Base-by-base conservation (phyloP, 1,139 yeast species). In the Blastobotrys malaysiensis region DNA sequence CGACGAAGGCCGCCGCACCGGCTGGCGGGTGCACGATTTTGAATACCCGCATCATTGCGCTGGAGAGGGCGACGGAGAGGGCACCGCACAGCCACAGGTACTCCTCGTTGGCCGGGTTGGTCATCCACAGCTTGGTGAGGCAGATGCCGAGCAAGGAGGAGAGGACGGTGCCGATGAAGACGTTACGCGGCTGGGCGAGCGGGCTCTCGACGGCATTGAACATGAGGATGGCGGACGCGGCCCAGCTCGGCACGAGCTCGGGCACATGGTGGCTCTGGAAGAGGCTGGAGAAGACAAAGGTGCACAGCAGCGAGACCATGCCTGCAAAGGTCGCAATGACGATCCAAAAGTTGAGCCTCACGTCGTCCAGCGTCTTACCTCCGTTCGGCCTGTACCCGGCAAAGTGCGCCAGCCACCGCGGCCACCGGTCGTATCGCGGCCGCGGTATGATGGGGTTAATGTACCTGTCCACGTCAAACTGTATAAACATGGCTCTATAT, bases 11-110 rank as follows among this genome's bases (percentile, higher is more conserved):
- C 11, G 86, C 78, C 1, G 90, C 89, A 1, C 90, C 90, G 0
- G 86, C 85, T 0, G 90, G 90, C 0, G 90, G 90, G 67, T 84
- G 90, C 1, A 83, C 79, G 55, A 84, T 78, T 60, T 82, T 82
- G 6, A 76, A 67, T 0, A 83, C 61, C n/a, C 80, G 69, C 88
- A 84, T 83, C 13, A 72, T 68, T 9, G 80, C 82, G 9, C 85
- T 79, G 0, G 85, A 65, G 1, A 82, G 62, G 0, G 77, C 86
- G 5, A 83, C 86, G 52, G 84, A 73, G 39, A 84, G 66, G 0
- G 87, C 85, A 0, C 85, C 89, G 20, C 80, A 77, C 3, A 83
- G 73, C 80, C 86, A 84, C 59, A 80, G 74, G 64, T 81, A 73
- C 43, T 76, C 71, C 49, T 66, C 70, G 46, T 64, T 61, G 46